Evolutionary conservation across 148 eudicot genomes (phyloP), one percentile per base, ranked within the genome.

Genomic region (Rhododendron mucronatum): DNA sequence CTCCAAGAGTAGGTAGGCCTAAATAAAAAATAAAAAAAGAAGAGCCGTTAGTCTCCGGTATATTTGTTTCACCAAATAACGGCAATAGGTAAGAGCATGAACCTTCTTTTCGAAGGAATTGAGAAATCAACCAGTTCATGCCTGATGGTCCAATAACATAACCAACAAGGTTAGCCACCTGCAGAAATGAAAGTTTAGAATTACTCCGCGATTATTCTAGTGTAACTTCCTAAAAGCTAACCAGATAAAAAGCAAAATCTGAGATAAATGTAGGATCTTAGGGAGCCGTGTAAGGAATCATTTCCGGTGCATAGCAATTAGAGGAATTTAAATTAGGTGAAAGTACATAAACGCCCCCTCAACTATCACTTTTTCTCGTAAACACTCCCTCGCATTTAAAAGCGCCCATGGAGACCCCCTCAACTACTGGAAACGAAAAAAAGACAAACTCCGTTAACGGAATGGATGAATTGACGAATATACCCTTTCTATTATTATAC

Each of bases 71-170:
- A 82, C 81, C 41, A 71, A 50, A 39, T 47, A 86, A 85, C 14
- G 28, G 48, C 5, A 84, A 86, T 61, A 45, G 12, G 48, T 5
- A 80, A 59, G n/a, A 67, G 39, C 26, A 51, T 55, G 53, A 78
- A 91, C 99, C 98, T 92, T 94, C 94, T 87, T 84, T 89, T 50
- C 75, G 89, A 81, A 93, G 92, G 84, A 96, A 96, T 44, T 88
- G 91, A 83, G 95, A 92, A 77, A 92, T 84, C 91, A 96, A 87
- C 95, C 96, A 96, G 88, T 92, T 94, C 83, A 96, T 90, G 88
- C 99, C 97, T 75, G 99, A 96, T 55, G 96, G 98, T 87, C 98
- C 98, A 88, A 96, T 92, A 79, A 96, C 98, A 90, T 95, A 96
- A 67, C 99, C 99, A 79, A 92, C 97, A 69, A 96, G 99, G 90